phyloP scores from a whole-genome alignment of 2,329 filamentous ascomycete species.

The Cercospora zeae-maydis region DNA sequence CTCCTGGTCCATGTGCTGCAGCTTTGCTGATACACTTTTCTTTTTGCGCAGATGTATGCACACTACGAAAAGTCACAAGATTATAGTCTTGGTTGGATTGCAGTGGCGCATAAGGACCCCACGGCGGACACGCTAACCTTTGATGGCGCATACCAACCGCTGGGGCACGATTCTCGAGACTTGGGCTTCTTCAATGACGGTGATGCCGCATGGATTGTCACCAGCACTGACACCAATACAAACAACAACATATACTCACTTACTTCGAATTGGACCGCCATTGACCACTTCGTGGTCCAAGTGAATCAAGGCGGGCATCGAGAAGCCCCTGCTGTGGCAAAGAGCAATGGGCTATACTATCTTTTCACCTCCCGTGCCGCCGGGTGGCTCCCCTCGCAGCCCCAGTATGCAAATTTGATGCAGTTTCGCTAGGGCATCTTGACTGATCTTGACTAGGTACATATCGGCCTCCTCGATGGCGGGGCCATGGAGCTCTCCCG shows the following conservation, averaged over 20 bases:
- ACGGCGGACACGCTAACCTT: conserved; percentile 18
- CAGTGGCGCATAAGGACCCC: conserved; percentile 23
- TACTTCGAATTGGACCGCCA: conserved; percentile 19
- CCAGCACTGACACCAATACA: conserved; percentile 24
- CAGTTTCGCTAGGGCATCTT: not conserved
- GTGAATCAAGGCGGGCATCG: conserved; percentile 17
- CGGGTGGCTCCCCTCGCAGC: conserved; percentile 25
- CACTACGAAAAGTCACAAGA: conserved; percentile 23
- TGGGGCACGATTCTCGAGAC: conserved; percentile 24
- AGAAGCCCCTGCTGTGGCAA: conserved; percentile 24
- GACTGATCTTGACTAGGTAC: conserved; percentile 1
- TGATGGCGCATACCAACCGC: conserved; percentile 21
- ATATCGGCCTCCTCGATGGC: conserved; percentile 18
- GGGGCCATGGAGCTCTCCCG: conserved; percentile 19
- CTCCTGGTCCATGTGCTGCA: not conserved
- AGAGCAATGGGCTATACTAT: conserved; percentile 19
- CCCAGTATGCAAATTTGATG: conserved; percentile 1
- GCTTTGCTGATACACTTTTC: not conserved
- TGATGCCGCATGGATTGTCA: conserved; percentile 18
- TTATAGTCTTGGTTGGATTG: conserved; percentile 23
- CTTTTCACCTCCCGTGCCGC: conserved; percentile 24
- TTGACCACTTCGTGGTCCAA: conserved; percentile 17
- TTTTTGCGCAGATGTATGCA: conserved; percentile 23
- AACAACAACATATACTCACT: conserved; percentile 27
- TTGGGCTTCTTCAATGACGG: conserved; percentile 26